Base-by-base conservation (phyloP, 2,329 filamentous ascomycete genomes). In the Pseudogymnoascus sp. region DNA sequence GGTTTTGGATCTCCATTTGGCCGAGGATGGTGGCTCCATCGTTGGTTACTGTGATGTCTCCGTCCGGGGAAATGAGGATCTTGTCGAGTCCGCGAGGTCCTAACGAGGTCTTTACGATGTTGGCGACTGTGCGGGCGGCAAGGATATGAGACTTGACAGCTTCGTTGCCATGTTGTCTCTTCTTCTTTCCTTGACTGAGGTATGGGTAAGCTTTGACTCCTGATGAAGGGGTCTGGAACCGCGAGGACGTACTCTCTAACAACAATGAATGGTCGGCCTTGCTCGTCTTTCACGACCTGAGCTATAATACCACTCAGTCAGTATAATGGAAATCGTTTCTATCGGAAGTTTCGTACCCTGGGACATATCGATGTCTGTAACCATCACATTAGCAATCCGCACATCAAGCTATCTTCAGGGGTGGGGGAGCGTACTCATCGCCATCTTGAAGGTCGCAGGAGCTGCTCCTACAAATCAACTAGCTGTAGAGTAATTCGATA, bases 1-100 rank as follows among this genome's bases (percentile, higher is more conserved):
- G 93, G 82, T 99, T 97, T 69, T 90, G 90, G 69, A 99, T 93
- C 80, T 99, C 94, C 94, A 99, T 99, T 83, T 96, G 92, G 71
- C 90, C 88, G 69, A 99, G 82, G 71, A 99, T 99, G 52, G 94
- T 99, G 61, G 95, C 95, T 72, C 94, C 94, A 79, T 99, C 94
- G 80, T 99, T 99, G 69, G 94, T 99, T 65, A 99, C 92, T 65
- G 94, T 99, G 75, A 99, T 99, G 77, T 99, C 94, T 75, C 94
- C 94, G 75, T 99, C 94, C 65, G 94, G 90, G 60, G 94, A 99
- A 71, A 99, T 99, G 70, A 99, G 85, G 74, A 99, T 99, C 82
- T 99, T 99, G 82, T 99, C 94, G 73, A 99, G 87, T 66, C 94
- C 94, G 69, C 94, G 89, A 61, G 94, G 94, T 59, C 94, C 94